Base-by-base conservation (phyloP, 805 yeast genomes). In the Starmerella tilneyi region DNA sequence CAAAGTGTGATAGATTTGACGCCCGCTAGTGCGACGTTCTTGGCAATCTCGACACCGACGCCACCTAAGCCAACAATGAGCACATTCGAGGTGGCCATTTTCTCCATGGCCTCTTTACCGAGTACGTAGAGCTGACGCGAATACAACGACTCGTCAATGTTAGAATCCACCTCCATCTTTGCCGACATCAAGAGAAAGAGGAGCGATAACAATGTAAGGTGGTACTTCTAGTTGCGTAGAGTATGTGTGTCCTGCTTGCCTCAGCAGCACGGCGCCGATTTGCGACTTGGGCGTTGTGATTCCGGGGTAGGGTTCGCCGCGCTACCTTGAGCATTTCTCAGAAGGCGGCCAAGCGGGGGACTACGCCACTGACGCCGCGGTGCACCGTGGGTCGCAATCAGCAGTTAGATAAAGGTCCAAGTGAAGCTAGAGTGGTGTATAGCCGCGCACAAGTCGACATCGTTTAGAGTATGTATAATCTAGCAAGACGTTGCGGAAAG, bases 91-190 rank as follows among this genome's bases (percentile, higher is more conserved):
- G 76, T 73, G 58, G 88, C 95, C 96, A 92, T 84, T 64, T 85
- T 84, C 57, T 88, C 70, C 99, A 92, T 92, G 43, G 99, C 99
- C 54, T 92, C 99, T 58, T 84, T 86, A 51, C 99, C 99, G 53
- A 92, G 67, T 43, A 92, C 99, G 58, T 89, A 65, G 64, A 92
- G 75, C 68, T 92, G 98, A 64, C 98, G 84, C 31, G 97, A 88
- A 72, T 92, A 92, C 55, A 92, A 74, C 47, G 94, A 73, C 71
- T 92, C 98, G 63, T 92, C 98, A 58, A 92, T 89, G 49, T 29
- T 21, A 2, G 33, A 38, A 24, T 43, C 43, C 16, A 37, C 43
- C 38, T 36, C 43, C 42, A 37, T 36, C n/a, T 37, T 36, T 11
- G 46, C 23, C 46, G 44, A 31, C 44, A 41, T 41, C 26, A 33